Evolutionary conservation across 2,329 filamentous ascomycete species (phyloP), one percentile per base, ranked within the genome.

Genomic region (Fusarium mangiferae): DNA sequence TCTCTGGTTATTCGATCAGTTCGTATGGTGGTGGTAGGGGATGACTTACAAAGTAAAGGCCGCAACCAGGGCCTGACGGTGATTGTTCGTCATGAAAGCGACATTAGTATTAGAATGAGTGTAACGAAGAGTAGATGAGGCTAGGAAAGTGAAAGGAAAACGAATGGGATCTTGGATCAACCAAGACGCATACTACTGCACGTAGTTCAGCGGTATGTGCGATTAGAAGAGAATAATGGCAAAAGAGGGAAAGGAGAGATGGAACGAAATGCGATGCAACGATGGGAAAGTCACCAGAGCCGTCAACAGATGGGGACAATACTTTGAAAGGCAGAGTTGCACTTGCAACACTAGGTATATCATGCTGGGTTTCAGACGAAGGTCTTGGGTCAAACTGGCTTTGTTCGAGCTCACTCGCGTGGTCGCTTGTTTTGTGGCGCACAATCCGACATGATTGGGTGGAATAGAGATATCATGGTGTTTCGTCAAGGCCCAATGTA

Each of bases 1-100:
- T 41, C n/a, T 45, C 46, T 28, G 13, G 75, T 83, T 72, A 83
- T 80, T 62, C 18, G 11, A 41, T 78, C 54, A 68, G 60, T 35
- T 52, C 20, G 42, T 17, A 13, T 54, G 18, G 15, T 42, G 18
- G 14, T 44, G 41, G 33, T 28, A 26, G 46, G 13, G 46, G 17
- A 28, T 39, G 41, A 73, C 87, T 84, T 45, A 89, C 88, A 90
- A 90, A 66, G 83, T 81, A 78, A 90, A 89, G 72, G 87, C 86
- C 70, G 87, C 86, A 79, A 87, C 80, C 70, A 89, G 81, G 75
- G 85, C 85, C 84, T 87, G 85, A 42, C 81, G 81, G 72, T 82
- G 82, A 77, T 79, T 84, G 71, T 82, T 80, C 68, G 84, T 84
- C 87, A 89, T 89, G 78, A 66, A 73, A 69, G 74, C 70, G 57